Evolutionary conservation across 225 moss, liverwort and hornwort species (phyloP), one percentile per base, ranked within the genome.

Genomic region (Anthoceros angustus): DNA sequence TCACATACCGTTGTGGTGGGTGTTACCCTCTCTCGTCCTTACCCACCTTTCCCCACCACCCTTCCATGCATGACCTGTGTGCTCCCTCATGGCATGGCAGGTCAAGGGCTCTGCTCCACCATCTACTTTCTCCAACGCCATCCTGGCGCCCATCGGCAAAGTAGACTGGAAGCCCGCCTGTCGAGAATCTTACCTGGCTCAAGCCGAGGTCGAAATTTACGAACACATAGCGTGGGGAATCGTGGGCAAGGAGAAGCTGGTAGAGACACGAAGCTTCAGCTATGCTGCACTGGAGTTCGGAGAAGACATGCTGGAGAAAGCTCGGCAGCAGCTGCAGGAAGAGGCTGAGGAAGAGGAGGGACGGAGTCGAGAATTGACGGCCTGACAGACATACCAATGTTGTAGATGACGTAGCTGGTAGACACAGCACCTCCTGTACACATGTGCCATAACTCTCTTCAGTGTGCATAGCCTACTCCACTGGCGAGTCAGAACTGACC

Each of bases 221-320:
- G 71, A 83, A 77, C 88, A 92, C 42, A 46, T 73, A 45, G 81
- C 80, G n/a, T 92, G 86, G 86, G 88, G 86, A 21, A 61, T 88
- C 48, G 75, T 71, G 0, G 86, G 84, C 25, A 77, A 75, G 0
- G 43, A 71, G 46, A 85, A 68, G 62, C 77, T 82, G 7, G 73
- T 82, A 5, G 84, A 86, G 49, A 72, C 71, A 42, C 77, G 65
- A 7, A 77, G 61, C 16, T 72, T 89, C 0, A 69, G 67, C 23
- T 80, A 63, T 45, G 88, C 86, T 68, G 86, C 73, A 42, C 83
- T 92, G 12, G 88, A 92, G 63, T 92, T 92, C 42, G 92, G 88
- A 42, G 92, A 92, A 68, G 92, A 88, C 71, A 63, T 92, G 66
- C 67, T 92, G 38, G 16, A 62, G 20, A 39, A 75, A 73, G 72